Conservation (phyloP, 805 yeast species). For the Metschnikowia henanensis region DNA sequence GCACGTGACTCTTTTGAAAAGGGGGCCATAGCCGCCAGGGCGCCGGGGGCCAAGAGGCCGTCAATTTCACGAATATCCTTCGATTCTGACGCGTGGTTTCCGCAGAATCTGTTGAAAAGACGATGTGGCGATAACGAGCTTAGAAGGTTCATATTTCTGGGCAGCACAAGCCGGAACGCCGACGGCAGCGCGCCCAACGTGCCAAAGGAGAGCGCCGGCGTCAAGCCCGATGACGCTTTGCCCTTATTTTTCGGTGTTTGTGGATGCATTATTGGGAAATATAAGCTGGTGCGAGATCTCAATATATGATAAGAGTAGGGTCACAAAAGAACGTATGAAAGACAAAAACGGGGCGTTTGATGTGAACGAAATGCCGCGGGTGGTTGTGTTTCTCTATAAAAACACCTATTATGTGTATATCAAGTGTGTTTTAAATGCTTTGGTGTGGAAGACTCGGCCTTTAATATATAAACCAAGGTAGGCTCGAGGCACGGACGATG, state of each 20-base stretch:
- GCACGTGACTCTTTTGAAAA: background rate
- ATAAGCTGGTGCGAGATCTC: background rate
- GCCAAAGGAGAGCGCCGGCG: slow-evolving; percentile 40
- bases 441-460: no score
- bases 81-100: background rate
- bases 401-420: no score
- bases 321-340: no score
- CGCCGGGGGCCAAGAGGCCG: background rate
- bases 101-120: slow-evolving; percentile 20
- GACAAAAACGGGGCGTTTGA: no score
- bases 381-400: no score
- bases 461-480: no score
- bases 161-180: slow-evolving; percentile 37
- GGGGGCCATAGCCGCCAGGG: background rate
- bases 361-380: no score
- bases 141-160: slow-evolving; percentile 25
- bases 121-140: slow-evolving; percentile 36
- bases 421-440: no score
- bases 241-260: slow-evolving; percentile 15
- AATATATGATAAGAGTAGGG: no score
- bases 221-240: slow-evolving; percentile 14
- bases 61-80: background rate
- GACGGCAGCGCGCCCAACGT: slow-evolving; percentile 42
- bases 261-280: slow-evolving; percentile 14
- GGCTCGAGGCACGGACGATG: no score